Percentiles rank a stretch among this genome's conserved stretches.
phyloP scores from a whole-genome alignment of 2,329 filamentous ascomycete species.

The Thermomyces lanuginosus region DNA sequence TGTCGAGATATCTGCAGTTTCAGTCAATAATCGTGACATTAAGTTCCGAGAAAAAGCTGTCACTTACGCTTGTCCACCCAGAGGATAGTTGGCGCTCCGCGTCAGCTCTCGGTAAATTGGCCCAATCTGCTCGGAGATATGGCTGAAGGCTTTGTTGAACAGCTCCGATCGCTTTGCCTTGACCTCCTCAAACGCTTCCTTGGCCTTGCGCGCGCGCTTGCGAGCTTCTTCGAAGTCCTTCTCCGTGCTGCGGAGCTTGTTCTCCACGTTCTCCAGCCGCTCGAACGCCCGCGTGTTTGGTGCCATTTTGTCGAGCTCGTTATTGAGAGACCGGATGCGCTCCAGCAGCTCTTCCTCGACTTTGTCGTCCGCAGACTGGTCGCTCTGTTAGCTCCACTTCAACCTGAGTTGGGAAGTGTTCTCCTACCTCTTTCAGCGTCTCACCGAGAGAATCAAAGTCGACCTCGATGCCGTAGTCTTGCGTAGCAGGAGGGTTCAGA shows the following conservation, averaged over 20 bases:
- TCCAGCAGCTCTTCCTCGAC: conserved; percentile 63
- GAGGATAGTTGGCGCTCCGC: conserved; percentile 70
- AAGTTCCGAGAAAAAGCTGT: no score
- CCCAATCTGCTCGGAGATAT: conserved; percentile 88
- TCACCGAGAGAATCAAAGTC: conserved; percentile 71
- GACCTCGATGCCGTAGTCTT: conserved; percentile 83
- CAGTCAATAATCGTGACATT: no score
- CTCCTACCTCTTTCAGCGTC: conserved; percentile 61
- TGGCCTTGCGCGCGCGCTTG: conserved; percentile 53
- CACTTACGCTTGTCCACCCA: conserved; percentile 58
- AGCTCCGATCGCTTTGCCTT: conserved; percentile 72
- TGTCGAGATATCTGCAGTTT: conserved; percentile 56
- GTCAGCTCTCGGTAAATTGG: conserved; percentile 93
- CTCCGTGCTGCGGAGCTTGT: conserved; percentile 66
- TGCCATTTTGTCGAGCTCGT: conserved; percentile 81
- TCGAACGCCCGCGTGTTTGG: conserved; percentile 95
- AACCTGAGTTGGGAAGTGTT: conserved; percentile 8
- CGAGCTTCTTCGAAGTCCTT: conserved; percentile 80
- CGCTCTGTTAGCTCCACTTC: conserved; percentile 14
- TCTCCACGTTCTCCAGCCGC: conserved; percentile 70
- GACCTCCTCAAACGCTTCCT: conserved; percentile 67
- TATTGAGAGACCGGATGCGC: conserved; percentile 54
- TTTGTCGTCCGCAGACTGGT: conserved; percentile 51
- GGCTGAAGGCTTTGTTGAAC: conserved; percentile 87
- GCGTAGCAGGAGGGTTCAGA: conserved; percentile 46